Evolutionary conservation across 768 basidiomycete genomes (phyloP).

Genomic region (Kwoniella heveanensis): DNA sequence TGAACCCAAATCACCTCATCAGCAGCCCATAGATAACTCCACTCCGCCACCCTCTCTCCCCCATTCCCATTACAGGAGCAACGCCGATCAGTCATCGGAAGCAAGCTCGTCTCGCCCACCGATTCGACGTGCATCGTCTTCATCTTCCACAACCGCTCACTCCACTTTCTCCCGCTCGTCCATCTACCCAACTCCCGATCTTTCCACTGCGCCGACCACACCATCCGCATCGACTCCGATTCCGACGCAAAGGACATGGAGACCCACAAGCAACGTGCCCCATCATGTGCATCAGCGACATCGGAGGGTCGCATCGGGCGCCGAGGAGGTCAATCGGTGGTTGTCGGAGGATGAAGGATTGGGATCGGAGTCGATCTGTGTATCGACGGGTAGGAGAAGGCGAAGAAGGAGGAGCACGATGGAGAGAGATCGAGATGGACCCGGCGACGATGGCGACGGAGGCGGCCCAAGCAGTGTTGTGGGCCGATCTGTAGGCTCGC

Average conservation of each 20-base stretch:
- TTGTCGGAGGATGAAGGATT: constrained; percentile 52
- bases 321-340: constrained; percentile 44
- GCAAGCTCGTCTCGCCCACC: constrained; percentile 3
- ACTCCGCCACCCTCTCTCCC: not conserved
- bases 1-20: not conserved
- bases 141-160: constrained; percentile 3
- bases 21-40: not conserved
- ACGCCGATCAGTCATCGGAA: not conserved
- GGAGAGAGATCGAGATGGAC: constrained; percentile 15
- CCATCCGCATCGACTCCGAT: constrained; percentile 9
- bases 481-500: not conserved
- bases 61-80: not conserved
- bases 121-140: constrained; percentile 5
- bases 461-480: not conserved
- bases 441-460: not conserved
- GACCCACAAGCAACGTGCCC: constrained; percentile 27
- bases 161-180: constrained; percentile 1
- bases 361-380: constrained; percentile 9
- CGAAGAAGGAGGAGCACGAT: constrained; percentile 23
- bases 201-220: constrained; percentile 23
- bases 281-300: constrained; percentile 9
- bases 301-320: constrained; percentile 8
- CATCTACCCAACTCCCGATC: constrained; percentile 13
- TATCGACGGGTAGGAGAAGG: constrained; percentile 1
- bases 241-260: constrained; percentile 15